These are phyloP conservation scores for Raphidocelis subcapitata DNA, from an alignment of 139 green algal species.

Conservation along the genomic window DNA sequence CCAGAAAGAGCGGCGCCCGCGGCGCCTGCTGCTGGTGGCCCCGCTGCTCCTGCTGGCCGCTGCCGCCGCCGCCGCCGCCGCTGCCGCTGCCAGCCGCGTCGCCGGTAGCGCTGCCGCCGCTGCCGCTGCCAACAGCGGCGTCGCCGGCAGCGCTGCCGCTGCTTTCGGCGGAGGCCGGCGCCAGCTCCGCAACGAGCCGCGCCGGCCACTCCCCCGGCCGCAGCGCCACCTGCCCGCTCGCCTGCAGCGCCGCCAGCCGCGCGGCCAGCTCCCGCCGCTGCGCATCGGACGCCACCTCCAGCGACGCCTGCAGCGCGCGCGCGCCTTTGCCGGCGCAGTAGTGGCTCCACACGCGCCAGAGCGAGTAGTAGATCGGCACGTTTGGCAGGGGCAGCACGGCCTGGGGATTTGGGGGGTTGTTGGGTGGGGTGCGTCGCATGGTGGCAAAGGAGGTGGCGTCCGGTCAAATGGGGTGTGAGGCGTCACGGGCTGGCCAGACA, in stretches of 20 bases:
- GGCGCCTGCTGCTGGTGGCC: constrained; percentile 5
- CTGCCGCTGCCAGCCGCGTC: neutral
- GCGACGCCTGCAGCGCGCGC: neutral
- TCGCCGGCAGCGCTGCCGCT: too few relatives aligned
- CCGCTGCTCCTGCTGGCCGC: constrained; percentile 3
- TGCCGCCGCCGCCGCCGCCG: neutral
- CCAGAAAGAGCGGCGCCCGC: neutral
- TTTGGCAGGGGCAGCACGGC: constrained; percentile 55
- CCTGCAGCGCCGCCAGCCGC: constrained; percentile 6
- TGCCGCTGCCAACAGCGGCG: too few relatives aligned
- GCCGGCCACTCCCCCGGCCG: neutral
- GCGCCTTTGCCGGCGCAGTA: constrained; percentile 34
- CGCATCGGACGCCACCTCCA: neutral
- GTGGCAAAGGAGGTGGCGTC: too few relatives aligned
- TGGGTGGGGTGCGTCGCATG: too few relatives aligned
- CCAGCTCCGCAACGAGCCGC: constrained; percentile 1
- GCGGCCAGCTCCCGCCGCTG: constrained; percentile 19
- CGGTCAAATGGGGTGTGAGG: too few relatives aligned
- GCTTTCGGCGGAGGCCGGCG: too few relatives aligned
- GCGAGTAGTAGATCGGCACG: constrained; percentile 70
- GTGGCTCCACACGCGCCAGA: constrained; percentile 61
- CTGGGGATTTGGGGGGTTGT: too few relatives aligned
- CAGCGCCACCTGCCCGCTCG: neutral
- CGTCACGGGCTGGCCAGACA: too few relatives aligned
- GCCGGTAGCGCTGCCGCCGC: too few relatives aligned